Percentiles rank a stretch among this genome's conserved stretches.
Conservation (phyloP, 257 asterid genomes). For the Solanum gracilifrons region DNA sequence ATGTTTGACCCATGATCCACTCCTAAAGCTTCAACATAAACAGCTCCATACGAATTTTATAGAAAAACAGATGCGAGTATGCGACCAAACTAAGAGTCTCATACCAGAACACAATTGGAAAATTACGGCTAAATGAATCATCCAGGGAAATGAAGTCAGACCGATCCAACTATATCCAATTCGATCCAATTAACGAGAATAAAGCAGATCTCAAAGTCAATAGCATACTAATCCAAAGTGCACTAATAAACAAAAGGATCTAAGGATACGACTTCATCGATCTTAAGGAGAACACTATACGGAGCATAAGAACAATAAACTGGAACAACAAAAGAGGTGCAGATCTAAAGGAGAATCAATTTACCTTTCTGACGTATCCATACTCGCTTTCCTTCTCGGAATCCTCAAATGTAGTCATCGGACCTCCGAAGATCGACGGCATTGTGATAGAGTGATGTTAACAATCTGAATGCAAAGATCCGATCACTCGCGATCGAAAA, state of each 20-base stretch:
- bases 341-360: not conserved
- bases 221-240: not conserved
- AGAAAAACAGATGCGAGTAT: not conserved
- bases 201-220: not conserved
- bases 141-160: not conserved
- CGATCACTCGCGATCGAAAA: not conserved
- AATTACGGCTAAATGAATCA: not conserved
- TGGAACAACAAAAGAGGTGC: not conserved
- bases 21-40: not conserved
- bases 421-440: constrained; percentile 75
- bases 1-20: not conserved
- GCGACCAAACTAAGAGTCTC: not conserved
- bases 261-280: not conserved
- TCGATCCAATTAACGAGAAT: not conserved
- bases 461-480: not conserved
- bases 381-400: constrained; percentile 99
- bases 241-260: not conserved
- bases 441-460: constrained; percentile 9
- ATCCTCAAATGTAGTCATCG: constrained; percentile 92
- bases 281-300: not conserved
- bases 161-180: not conserved
- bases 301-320: not conserved
- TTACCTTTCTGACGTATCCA: constrained; percentile 94
- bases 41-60: not conserved
- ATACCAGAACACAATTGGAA: not conserved